Percentiles rank a stretch among this genome's conserved stretches.
phyloP scores from a whole-genome alignment of 805 yeast species.

The Helenozyma baotianmanensis region DNA sequence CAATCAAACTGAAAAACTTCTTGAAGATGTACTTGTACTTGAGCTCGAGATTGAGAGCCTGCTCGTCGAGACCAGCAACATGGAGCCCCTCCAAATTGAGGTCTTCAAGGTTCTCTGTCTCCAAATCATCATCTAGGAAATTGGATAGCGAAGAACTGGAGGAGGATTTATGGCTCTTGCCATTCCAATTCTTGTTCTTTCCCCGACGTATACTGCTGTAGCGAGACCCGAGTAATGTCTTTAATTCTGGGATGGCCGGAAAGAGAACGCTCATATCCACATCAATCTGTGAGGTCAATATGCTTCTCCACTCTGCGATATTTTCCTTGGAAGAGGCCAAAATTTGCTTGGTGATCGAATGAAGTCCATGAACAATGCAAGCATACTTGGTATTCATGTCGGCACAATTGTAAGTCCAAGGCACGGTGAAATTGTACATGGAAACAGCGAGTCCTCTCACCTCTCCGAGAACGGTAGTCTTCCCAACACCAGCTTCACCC shows the following conservation, averaged over 20 bases:
- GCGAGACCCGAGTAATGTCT: conserved; percentile 38
- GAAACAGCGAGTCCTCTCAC: conserved; percentile 31
- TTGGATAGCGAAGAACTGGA: neutral
- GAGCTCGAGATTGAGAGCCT: conserved; percentile 30
- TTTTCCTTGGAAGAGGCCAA: conserved; percentile 31
- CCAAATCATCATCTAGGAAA: conserved; percentile 6
- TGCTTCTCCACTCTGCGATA: conserved; percentile 37
- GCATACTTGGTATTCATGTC: conserved; percentile 30
- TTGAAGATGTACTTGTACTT: conserved; percentile 41
- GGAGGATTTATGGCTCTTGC: neutral
- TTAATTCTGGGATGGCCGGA: conserved; percentile 42
- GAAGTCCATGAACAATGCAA: conserved; percentile 34
- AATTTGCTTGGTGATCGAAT: conserved; percentile 37
- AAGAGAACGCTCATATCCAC: conserved; percentile 40
- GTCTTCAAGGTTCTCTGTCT: conserved; percentile 1
- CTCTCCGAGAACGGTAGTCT: conserved; percentile 38
- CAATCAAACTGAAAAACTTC: conserved; percentile 36
- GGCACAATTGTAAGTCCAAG: conserved; percentile 28
- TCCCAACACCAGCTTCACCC: conserved; percentile 46
- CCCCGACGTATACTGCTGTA: conserved; percentile 22
- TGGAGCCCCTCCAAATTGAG: neutral
- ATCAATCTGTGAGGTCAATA: conserved; percentile 32
- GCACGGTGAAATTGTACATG: conserved; percentile 24
- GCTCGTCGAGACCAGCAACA: conserved; percentile 13
- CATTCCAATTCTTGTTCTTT: neutral